These are phyloP conservation scores for Tuber magnatum DNA, from an alignment of 495 filamentous ascomycete species.

Conservation along the genomic window DNA sequence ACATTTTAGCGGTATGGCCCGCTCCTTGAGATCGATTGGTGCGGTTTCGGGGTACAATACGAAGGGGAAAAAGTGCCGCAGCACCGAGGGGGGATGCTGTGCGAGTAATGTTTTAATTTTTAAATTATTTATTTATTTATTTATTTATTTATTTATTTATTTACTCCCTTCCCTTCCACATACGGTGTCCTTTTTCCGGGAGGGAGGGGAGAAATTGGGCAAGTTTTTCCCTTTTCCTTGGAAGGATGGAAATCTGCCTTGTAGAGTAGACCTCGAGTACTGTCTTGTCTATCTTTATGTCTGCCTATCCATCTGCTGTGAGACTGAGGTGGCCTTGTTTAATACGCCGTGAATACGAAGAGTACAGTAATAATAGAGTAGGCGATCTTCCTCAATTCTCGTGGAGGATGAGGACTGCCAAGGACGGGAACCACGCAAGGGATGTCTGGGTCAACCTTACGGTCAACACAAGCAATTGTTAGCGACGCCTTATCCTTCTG, in stretches of 20 bases:
- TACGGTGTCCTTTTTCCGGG: neutral
- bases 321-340: neutral
- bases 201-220: neutral
- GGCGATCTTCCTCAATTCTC: neutral
- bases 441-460: neutral
- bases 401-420: neutral
- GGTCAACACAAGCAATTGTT: neutral
- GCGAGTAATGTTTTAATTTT: neutral
- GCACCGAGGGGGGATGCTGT: neutral
- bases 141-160: too few species aligned
- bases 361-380: neutral
- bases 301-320: neutral
- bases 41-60: neutral
- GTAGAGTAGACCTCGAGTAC: neutral
- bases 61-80: neutral
- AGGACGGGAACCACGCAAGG: neutral
- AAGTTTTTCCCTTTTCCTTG: neutral
- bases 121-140: neutral
- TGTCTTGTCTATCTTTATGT: neutral
- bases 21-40: neutral
- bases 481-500: neutral
- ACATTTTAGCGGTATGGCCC: neutral
- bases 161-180: too few species aligned
- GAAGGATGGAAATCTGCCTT: neutral
- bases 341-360: neutral